These are phyloP conservation scores for Prinsepia uniflora DNA, from an alignment of 306 rosid species.

Conservation along the genomic window DNA sequence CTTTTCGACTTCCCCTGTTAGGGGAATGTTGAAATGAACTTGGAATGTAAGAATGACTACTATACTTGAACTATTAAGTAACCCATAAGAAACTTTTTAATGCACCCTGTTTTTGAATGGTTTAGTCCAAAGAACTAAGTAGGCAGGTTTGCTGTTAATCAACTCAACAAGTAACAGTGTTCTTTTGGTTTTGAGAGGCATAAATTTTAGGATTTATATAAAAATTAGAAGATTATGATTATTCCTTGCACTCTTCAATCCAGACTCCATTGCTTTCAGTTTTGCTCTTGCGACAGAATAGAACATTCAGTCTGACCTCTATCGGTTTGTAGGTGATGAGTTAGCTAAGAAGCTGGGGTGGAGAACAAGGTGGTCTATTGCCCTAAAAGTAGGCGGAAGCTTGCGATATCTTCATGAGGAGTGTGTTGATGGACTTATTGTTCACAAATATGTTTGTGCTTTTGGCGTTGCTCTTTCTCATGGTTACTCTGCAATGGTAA, in stretches of 20 bases:
- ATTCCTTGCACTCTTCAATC: not conserved
- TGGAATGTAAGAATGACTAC: constrained; percentile 18
- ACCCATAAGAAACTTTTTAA: not conserved
- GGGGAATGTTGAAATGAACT: not conserved
- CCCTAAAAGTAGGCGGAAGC: constrained; percentile 27
- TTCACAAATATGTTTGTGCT: constrained; percentile 19
- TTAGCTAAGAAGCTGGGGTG: constrained; percentile 25
- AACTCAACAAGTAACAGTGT: not conserved
- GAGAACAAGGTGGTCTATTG: constrained; percentile 29
- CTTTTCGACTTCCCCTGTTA: constrained; percentile 13
- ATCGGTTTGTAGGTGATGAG: constrained; percentile 19
- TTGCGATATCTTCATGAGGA: constrained; percentile 37
- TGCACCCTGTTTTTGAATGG: not conserved
- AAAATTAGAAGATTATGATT: not conserved
- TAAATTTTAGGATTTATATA: not conserved
- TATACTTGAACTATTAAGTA: not conserved
- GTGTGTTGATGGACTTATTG: constrained; percentile 27
- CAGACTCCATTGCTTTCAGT: not conserved
- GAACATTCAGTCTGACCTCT: constrained; percentile 2
- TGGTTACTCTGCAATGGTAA: constrained; percentile 27
- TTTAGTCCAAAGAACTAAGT: not conserved
- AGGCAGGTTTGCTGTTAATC: not conserved
- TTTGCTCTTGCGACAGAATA: not conserved
- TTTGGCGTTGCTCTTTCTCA: constrained; percentile 7
- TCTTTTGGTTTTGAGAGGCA: not conserved